Conservation (phyloP, 208 protist genomes). For the Angomonas desouzai region DNA sequence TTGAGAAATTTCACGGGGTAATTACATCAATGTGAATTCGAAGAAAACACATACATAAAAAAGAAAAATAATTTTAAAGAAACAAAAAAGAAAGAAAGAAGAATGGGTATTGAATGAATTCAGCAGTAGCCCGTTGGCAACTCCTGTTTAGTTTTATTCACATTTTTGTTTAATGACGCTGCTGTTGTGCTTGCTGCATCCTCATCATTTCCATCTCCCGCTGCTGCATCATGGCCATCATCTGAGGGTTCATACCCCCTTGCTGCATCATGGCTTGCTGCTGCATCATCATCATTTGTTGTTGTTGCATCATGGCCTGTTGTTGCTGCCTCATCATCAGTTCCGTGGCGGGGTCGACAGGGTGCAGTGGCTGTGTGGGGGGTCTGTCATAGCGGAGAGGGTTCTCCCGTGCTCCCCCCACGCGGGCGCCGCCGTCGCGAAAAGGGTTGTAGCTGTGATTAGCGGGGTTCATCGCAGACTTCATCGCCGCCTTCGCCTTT, state of each 20-base stretch:
- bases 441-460: not conserved
- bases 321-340: not conserved
- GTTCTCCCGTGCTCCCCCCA: not conserved
- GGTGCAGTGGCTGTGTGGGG: not conserved
- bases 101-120: too few species aligned
- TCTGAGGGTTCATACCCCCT: not conserved
- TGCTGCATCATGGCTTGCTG: not conserved
- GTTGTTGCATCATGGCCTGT: slow-evolving; percentile 2
- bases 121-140: too few species aligned
- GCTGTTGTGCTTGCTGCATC: not conserved
- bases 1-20: too few species aligned
- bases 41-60: too few species aligned
- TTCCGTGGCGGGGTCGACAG: not conserved
- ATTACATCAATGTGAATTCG: too few species aligned
- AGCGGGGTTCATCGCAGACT: not conserved
- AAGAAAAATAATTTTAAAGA: too few species aligned
- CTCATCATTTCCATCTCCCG: not conserved
- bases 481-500: not conserved
- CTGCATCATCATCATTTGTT: not conserved
- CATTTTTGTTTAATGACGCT: too few species aligned
- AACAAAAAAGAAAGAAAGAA: too few species aligned
- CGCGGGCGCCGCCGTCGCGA: not conserved
- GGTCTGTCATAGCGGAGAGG: not conserved
- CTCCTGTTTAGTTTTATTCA: too few species aligned
- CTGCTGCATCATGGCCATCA: not conserved